Evolutionary conservation across 805 yeast species (phyloP), one percentile per base, ranked within the genome.

Genomic region (Cyberlindnera mrakii): DNA sequence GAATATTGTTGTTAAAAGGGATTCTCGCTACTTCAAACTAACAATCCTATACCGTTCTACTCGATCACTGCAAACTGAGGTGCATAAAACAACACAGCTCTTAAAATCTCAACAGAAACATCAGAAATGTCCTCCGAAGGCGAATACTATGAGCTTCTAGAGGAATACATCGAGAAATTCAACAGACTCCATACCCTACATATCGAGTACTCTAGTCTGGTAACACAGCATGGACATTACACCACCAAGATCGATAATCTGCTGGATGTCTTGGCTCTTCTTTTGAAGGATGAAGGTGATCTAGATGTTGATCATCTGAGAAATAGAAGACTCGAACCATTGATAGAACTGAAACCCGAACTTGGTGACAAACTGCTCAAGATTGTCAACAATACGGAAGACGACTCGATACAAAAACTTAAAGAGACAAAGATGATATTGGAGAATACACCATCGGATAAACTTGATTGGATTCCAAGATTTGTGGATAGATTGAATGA

Each of bases 301-400:
- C 19, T 17, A 17, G 35, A 17, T 33, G 35, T 8, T 23, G 14
- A 15, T 7, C 18, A 3, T n/a, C 17, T 19, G 6, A 18, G 18
- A 5, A 30, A 30, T 8, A 11, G 17, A 11, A 30, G 40, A 10
- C 14, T 37, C 10, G 19, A 13, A n/a, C 33, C 30, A 7, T 17
- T 37, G 40, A 30, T 37, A n/a, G n/a, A 37, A 14, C 17, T 17
- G 29, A 30, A 29, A 18, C 40, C 40, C 13, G 40, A 37, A 6
- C 23, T 36, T 17, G 13, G 15, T n/a, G 39, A 29, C 13, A 27
- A 27, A 18, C 15, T 36, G 11, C 9, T 8, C 13, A 29, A 36
- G 33, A 18, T 27, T 27, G 18, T 30, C 4, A 37, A 19, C 8
- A 29, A 19, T 14, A 25, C 11, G 7, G 29, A 17, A n/a, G 31